phyloP scores from a whole-genome alignment of 495 filamentous ascomycete species.

The Annulohypoxylon nitens region DNA sequence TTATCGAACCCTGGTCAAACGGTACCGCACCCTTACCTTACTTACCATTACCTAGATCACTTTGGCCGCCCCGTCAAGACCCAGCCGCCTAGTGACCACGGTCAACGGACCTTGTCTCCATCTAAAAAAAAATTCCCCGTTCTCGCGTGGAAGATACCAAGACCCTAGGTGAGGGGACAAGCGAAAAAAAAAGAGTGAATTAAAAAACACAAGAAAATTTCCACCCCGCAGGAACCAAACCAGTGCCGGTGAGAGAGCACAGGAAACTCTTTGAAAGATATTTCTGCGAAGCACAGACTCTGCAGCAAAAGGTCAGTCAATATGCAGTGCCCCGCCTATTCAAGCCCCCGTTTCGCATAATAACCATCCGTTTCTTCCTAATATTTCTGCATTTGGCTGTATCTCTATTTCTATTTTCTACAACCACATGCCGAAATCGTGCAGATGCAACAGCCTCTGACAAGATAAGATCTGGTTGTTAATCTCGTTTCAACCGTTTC shows the following conservation, averaged over 20 bases:
- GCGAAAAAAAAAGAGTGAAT: conserved; percentile 33
- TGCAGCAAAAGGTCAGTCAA: conserved; percentile 44
- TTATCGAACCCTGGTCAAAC: conserved; percentile 49
- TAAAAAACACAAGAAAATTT: conserved; percentile 16
- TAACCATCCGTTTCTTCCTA: conserved; percentile 39
- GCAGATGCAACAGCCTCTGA: conserved; percentile 48
- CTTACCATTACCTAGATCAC: conserved; percentile 32
- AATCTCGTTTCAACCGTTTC: conserved; percentile 40
- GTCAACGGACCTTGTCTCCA: conserved; percentile 40
- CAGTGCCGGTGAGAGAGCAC: conserved; percentile 13
- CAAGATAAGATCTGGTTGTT: conserved; percentile 47
- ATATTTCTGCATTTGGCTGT: conserved; percentile 42
- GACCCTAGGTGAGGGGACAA: conserved; percentile 37
- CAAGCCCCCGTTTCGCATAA: conserved; percentile 47
- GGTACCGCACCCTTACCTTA: conserved; percentile 40
- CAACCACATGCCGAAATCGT: conserved; percentile 46
- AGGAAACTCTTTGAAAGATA: conserved; percentile 28
- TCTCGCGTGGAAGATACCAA: conserved; percentile 43
- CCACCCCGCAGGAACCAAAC: conserved; percentile 39
- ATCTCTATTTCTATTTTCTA: conserved; percentile 46
- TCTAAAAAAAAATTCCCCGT: conserved; percentile 39
- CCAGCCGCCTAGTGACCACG: conserved; percentile 37
- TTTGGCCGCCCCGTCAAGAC: conserved; percentile 41
- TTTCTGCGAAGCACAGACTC: conserved; percentile 42
- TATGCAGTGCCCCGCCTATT: conserved; percentile 52